Percentiles rank a stretch among this genome's conserved stretches.
These are phyloP conservation scores for Boletus huronensis DNA, from an alignment of 768 basidiomycete species.

Conservation along the genomic window DNA sequence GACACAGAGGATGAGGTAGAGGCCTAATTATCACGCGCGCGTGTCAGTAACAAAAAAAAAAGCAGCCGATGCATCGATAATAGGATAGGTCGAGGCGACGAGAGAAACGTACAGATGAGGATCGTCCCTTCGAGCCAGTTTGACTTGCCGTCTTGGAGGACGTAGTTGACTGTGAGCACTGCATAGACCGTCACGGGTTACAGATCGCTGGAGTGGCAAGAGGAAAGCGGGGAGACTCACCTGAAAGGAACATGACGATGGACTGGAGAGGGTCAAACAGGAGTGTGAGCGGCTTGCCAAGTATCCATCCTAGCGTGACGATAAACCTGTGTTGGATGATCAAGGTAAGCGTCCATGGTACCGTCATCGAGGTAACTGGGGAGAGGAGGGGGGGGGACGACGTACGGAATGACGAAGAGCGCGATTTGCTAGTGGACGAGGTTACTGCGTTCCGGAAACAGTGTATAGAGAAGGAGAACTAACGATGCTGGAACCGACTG, in stretches of 20 bases:
- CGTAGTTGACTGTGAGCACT: conserved; percentile 84
- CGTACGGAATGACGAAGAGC: conserved; percentile 63
- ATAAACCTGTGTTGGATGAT: conserved; percentile 49
- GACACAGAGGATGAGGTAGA: conserved; percentile 56
- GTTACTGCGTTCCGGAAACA: neutral
- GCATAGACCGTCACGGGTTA: neutral
- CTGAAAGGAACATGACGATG: conserved; percentile 19
- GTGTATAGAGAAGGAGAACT: conserved; percentile 24
- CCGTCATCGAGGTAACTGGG: no score
- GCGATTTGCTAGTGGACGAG: conserved; percentile 57
- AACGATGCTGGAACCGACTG: conserved; percentile 83
- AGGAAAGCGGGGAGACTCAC: conserved; percentile 16
- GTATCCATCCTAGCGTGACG: conserved; percentile 75
- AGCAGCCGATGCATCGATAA: neutral
- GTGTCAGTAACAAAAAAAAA: neutral
- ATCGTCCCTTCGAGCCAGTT: conserved; percentile 93
- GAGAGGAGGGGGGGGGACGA: neutral
- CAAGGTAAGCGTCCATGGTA: conserved; percentile 7
- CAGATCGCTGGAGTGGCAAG: neutral
- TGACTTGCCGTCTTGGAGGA: conserved; percentile 80
- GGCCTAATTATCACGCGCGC: conserved; percentile 30
- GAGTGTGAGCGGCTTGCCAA: conserved; percentile 74
- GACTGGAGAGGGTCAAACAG: conserved; percentile 89
- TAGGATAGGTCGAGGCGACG: no score
- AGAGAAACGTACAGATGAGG: conserved; percentile 51